A percentile compares a stretch with the other conserved stretches of the same genome.
These are phyloP conservation scores for Guadua angustifolia DNA, from an alignment of 176 grass and related monocot species.

Conservation along the genomic window DNA sequence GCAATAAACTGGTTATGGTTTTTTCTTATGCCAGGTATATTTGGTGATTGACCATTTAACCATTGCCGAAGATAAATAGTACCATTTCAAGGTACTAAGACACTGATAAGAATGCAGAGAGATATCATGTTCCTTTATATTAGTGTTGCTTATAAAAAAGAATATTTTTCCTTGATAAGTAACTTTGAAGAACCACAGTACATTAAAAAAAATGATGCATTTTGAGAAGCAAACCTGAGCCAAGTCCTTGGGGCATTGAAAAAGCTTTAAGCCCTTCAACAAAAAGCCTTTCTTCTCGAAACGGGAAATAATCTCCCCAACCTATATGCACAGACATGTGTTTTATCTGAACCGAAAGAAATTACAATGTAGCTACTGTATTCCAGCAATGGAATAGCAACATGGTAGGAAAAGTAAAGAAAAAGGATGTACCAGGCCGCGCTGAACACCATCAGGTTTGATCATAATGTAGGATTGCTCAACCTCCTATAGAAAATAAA, in stretches of 20 bases:
- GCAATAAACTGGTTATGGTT: slow-evolving; percentile 13
- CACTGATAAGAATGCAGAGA: neutral
- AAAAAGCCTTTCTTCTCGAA: slow-evolving; percentile 97
- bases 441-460: slow-evolving; percentile 96
- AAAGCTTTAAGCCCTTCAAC: slow-evolving; percentile 94
- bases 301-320: slow-evolving; percentile 96
- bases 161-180: neutral
- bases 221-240: slow-evolving; percentile 74
- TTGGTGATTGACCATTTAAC: neutral
- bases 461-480: slow-evolving; percentile 97
- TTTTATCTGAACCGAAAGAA: slow-evolving; percentile 41
- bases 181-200: neutral
- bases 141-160: neutral
- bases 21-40: slow-evolving; percentile 11
- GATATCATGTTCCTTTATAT: slow-evolving; percentile 15
- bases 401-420: neutral
- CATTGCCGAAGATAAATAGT: neutral
- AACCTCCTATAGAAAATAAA: slow-evolving; percentile 44
- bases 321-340: slow-evolving; percentile 47
- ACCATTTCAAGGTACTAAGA: slow-evolving; percentile 7
- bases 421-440: slow-evolving; percentile 59
- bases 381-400: neutral
- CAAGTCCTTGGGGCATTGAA: slow-evolving; percentile 86
- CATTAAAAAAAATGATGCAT: neutral
- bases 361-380: neutral